Base-by-base conservation (phyloP, 1,284 basidiomycete genomes). In the Porogramme epimiltina region DNA sequence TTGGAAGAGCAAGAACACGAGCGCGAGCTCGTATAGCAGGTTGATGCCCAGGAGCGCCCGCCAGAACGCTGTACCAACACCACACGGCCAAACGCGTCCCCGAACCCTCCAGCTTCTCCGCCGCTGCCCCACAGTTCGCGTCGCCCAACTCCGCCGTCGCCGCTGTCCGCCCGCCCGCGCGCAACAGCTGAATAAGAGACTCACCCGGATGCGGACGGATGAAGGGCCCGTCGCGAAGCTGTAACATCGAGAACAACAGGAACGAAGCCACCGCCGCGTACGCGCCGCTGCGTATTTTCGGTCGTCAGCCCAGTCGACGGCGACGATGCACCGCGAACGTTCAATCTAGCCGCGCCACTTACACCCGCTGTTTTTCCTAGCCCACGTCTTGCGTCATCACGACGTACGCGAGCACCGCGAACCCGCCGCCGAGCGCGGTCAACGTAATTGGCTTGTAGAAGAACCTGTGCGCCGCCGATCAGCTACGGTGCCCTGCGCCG, bases 1-100 rank as follows among this genome's bases (percentile, higher is more conserved):
- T 67, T 93, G 89, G 70, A 92, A 93, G 42, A 92, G 77, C 28
- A 93, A 67, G 69, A 91, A 93, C 45, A 91, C 90, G 36, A 93
- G 73, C 3, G 80, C 82, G 38, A 92, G 74, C 65, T 91, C 89
- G 65, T 93, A 93, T 23, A 92, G 74, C 15, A 93, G 68, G 68
- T 93, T 93, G 53, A 90, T 71, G 11, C 90, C 90, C 22, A 91
- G 73, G 2, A 89, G 77, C 34, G 83, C 71, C 49, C 89, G 77
- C 89, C 89, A 91, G 67, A 90, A 87, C 18, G 84, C 85, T 69
- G 44, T 39, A 37, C 43, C 33, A 45, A 47, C 8, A 18, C 5
- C 8, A 26, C 22, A 33, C 41, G 37, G 42, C 42, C 24, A 36
- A 18, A 22, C 16, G 18, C 0, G 11, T n/a, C 34, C n/a, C 25